A percentile compares a stretch with the other conserved stretches of the same genome.
phyloP scores from a whole-genome alignment of 148 eudicot genomes.

The Fagopyrum homotropicum region DNA sequence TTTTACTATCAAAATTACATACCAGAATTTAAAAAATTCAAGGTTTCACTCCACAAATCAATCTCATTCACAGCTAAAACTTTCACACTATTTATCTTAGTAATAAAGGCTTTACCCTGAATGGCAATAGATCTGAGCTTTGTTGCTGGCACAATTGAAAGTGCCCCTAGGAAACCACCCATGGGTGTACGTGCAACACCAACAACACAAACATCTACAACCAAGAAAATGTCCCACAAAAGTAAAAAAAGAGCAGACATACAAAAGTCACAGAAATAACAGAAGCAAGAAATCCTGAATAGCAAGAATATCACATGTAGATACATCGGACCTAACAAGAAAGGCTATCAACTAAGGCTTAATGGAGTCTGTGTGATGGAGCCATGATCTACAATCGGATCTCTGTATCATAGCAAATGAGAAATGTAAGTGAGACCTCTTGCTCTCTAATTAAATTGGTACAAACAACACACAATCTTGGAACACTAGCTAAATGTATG shows the following conservation, averaged over 20 bases:
- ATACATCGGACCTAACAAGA: too few relatives aligned
- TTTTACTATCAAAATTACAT: too few relatives aligned
- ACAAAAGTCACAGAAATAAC: background rate
- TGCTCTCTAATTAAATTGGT: background rate
- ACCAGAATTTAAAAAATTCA: too few relatives aligned
- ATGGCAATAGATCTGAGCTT: conserved; percentile 90
- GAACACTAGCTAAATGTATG: background rate
- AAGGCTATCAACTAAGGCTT: conserved; percentile 25
- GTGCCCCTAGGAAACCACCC: conserved; percentile 92
- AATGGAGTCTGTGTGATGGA: conserved; percentile 40
- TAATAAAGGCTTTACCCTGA: conserved; percentile 38
- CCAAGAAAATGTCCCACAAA: conserved; percentile 1
- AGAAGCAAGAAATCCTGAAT: background rate
- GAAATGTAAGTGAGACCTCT: background rate
- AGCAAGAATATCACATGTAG: background rate
- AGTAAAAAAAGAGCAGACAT: background rate
- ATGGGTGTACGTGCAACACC: conserved; percentile 98
- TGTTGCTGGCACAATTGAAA: conserved; percentile 79
- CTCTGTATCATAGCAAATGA: conserved; percentile 16
- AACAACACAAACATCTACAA: conserved; percentile 90
- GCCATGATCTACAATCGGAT: conserved; percentile 36
- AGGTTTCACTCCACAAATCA: too few relatives aligned
- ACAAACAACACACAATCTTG: background rate
- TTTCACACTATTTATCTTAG: background rate
- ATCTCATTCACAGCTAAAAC: background rate